Base-by-base conservation (phyloP, 352 stramenopile genomes). In the Phytophthora macrochlamydospora region DNA sequence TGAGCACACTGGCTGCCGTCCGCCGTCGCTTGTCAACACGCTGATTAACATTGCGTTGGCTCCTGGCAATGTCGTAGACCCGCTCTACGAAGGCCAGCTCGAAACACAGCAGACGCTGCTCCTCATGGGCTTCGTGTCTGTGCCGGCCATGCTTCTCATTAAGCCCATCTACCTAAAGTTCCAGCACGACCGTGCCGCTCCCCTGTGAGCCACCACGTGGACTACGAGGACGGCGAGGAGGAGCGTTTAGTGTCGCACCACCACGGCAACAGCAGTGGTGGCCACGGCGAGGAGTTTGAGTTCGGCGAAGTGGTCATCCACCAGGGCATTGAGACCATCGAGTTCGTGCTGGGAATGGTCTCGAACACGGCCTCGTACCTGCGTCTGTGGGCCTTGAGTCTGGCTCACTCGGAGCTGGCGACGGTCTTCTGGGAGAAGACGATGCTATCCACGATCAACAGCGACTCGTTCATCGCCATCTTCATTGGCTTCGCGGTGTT, bases 291-390 rank as follows among this genome's bases (percentile, higher is more conserved):
- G 30, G 90, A 98, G 54, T 96, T 98, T 71, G 84, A 96, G 38
- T 98, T 99, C 72, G 95, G 94, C 37, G 97, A 99, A 79, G 92
- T 99, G 50, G 78, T 99, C 32, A 99, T 99, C 65, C 98, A 99
- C 83, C 97, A 99, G 72, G 96, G 84, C 32, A 99, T 99, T 77
- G 97, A 99, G 83, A 99, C 98, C 30, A 99, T 99, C 68, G 98
- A 99, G 82, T 99, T 99, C 66, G 97, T 99, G 65, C 90, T 99
- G 54, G 96, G 97, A 37, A 99, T 99, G 94, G 94, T 99, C 31
- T 99, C 97, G 54, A 99, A 99, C 88, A 99, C 98, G 29, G 98
- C 98, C 8, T 99, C 97, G 33, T 99, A 99, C 83, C 86, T 99
- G 59, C 97, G 98, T 94, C 91, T 99, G 9, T 99, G 98, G 98